Percentiles rank a stretch among this genome's conserved stretches.
Evolutionary conservation across 2,329 filamentous ascomycete species (phyloP).

Genomic region (Cladosporium halotolerans): DNA sequence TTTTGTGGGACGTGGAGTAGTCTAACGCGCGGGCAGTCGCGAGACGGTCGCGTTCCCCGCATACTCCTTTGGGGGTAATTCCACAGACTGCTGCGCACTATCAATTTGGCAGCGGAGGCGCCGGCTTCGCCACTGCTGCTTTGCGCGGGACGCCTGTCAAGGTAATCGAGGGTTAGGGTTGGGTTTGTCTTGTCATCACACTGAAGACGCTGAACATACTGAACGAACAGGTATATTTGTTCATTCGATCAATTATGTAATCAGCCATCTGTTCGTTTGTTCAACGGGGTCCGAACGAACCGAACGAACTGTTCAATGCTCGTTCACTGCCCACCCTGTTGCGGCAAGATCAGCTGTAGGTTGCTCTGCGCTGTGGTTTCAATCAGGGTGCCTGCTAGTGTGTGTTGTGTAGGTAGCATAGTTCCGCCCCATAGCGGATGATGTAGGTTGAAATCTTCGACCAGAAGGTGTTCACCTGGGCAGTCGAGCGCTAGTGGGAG

Average conservation of each 20-base stretch:
- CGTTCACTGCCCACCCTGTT: not conserved
- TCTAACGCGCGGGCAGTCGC: not conserved
- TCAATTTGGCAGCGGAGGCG: too few relatives aligned
- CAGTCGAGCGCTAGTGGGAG: not conserved
- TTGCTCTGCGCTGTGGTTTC: not conserved
- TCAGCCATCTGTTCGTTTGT: not conserved
- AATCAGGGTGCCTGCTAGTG: not conserved
- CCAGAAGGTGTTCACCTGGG: not conserved
- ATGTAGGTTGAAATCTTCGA: not conserved
- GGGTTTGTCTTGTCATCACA: not conserved
- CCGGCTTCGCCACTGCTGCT: too few relatives aligned
- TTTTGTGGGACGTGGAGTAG: not conserved
- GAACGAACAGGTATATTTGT: not conserved
- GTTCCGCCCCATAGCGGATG: not conserved
- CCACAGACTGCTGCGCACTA: too few relatives aligned
- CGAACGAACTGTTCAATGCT: constrained; percentile 1
- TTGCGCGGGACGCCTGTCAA: too few relatives aligned
- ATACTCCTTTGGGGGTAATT: too few relatives aligned
- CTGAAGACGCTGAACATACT: not conserved
- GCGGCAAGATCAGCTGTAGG: not conserved
- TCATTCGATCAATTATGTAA: not conserved
- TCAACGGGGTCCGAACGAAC: constrained; percentile 1
- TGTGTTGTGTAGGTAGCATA: not conserved
- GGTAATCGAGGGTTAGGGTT: not conserved
- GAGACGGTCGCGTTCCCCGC: not conserved